A percentile compares a stretch with the other conserved stretches of the same genome.
Conservation (phyloP, 2,329 filamentous ascomycete species). For the Periconia digitata region DNA sequence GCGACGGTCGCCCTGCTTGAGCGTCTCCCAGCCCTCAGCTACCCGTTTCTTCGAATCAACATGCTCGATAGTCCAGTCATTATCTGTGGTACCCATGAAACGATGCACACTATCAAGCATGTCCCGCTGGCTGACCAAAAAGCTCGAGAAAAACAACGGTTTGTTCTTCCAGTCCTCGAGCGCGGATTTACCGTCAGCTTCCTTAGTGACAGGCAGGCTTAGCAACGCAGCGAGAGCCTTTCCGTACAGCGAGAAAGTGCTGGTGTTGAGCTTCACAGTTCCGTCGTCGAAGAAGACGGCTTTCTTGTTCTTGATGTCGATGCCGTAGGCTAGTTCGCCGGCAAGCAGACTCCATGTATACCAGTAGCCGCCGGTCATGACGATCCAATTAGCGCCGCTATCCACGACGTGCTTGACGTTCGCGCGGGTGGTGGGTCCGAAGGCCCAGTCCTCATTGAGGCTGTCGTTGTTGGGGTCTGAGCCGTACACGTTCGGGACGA, state of each 20-base stretch:
- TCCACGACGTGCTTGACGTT: conserved; percentile 21
- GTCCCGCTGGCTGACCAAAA: conserved; percentile 61
- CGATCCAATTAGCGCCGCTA: conserved; percentile 22
- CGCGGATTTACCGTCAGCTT: neutral
- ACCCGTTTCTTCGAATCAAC: conserved; percentile 54
- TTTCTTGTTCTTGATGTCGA: conserved; percentile 31
- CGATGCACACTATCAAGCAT: conserved; percentile 63
- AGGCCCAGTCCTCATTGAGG: conserved; percentile 1
- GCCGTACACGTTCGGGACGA: conserved; percentile 40
- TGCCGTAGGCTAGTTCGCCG: conserved; percentile 24
- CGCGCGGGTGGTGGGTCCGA: neutral
- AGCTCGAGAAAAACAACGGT: conserved; percentile 57
- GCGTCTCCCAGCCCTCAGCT: conserved; percentile 47
- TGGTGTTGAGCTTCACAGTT: conserved; percentile 56
- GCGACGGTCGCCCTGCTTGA: conserved; percentile 47
- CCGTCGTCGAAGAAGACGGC: conserved; percentile 54
- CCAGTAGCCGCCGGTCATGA: conserved; percentile 23
- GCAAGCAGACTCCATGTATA: conserved; percentile 36
- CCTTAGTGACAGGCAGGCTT: conserved; percentile 33
- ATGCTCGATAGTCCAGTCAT: conserved; percentile 60
- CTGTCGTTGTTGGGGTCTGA: conserved; percentile 23
- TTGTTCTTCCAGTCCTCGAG: conserved; percentile 54
- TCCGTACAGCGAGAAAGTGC: conserved; percentile 59
- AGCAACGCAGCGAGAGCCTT: conserved; percentile 52
- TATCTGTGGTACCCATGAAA: conserved; percentile 57